Conservation (phyloP, 129 eudicot species). For the Rutidosis leptorrhynchoides region DNA sequence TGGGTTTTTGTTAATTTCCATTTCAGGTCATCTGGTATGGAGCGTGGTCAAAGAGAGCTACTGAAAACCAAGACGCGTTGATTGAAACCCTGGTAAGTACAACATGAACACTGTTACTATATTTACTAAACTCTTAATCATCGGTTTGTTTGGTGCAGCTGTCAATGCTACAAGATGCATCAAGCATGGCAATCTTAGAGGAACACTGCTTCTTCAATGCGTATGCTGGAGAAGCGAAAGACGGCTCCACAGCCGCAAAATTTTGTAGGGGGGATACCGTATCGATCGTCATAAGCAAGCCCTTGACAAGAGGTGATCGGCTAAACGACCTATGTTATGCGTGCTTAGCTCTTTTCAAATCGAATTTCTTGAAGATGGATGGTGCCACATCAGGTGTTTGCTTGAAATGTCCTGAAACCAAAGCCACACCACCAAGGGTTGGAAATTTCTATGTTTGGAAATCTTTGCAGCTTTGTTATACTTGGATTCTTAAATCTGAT, state of each 20-base stretch:
- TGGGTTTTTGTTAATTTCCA: no score
- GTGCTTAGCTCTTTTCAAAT: conserved; percentile 50
- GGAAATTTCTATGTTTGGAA: conserved; percentile 50
- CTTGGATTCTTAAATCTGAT: conserved; percentile 40
- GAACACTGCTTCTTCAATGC: conserved; percentile 52
- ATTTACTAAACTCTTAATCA: no score
- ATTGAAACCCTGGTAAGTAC: no score
- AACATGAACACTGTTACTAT: not conserved
- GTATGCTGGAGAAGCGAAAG: conserved; percentile 51
- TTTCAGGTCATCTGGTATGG: no score
- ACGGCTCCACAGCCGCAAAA: conserved; percentile 55
- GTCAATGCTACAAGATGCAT: conserved; percentile 32
- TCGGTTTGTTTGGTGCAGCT: no score
- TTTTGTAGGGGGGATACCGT: conserved; percentile 58
- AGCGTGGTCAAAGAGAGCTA: no score
- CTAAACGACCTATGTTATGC: conserved; percentile 38
- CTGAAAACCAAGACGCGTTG: no score
- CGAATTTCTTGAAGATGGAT: conserved; percentile 46
- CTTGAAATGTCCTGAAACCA: conserved; percentile 39
- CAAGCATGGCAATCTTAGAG: conserved; percentile 48
- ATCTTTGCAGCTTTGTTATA: conserved; percentile 42
- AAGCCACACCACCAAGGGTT: conserved; percentile 15
- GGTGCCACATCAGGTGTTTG: conserved; percentile 46
- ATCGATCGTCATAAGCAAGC: conserved; percentile 31
- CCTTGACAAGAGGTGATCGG: conserved; percentile 1